Percentiles rank a stretch among this genome's conserved stretches.
Conservation (phyloP, 176 grass and related monocot species). For the Oryza meyeriana region DNA sequence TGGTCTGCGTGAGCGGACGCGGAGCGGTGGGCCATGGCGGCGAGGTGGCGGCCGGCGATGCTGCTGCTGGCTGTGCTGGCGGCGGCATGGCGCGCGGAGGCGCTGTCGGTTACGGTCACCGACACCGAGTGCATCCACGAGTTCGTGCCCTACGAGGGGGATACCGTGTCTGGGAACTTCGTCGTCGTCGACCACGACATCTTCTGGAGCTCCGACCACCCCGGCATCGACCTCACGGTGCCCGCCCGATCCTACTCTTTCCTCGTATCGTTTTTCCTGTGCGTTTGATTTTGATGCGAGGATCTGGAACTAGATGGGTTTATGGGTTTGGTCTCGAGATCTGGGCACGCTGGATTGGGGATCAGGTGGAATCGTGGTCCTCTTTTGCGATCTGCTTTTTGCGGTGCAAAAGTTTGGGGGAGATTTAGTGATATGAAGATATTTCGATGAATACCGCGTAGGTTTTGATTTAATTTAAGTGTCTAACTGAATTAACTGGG, state of each 20-base stretch:
- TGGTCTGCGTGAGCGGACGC: neutral
- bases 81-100: conserved; percentile 31
- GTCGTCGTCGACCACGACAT: conserved; percentile 98
- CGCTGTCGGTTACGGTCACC: conserved; percentile 81
- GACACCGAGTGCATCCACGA: conserved; percentile 96
- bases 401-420: neutral
- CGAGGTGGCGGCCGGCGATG: conserved; percentile 29
- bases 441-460: neutral
- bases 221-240: conserved; percentile 90
- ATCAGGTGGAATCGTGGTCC: conserved; percentile 1
- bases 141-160: conserved; percentile 95
- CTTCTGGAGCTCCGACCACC: conserved; percentile 97
- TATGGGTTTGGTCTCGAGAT: conserved; percentile 24
- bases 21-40: conserved; percentile 31
- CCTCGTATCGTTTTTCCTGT: neutral
- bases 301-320: conserved; percentile 15
- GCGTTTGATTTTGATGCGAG: neutral
- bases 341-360: conserved; percentile 8
- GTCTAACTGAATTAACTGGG: neutral
- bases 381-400: conserved; percentile 6
- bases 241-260: neutral
- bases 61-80: conserved; percentile 38
- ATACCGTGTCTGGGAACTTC: conserved; percentile 93
- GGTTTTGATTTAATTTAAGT: neutral
- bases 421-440: neutral